These are phyloP conservation scores for Aspergillus sp. DNA, from an alignment of 2,329 filamentous ascomycete genomes.

Conservation along the genomic window DNA sequence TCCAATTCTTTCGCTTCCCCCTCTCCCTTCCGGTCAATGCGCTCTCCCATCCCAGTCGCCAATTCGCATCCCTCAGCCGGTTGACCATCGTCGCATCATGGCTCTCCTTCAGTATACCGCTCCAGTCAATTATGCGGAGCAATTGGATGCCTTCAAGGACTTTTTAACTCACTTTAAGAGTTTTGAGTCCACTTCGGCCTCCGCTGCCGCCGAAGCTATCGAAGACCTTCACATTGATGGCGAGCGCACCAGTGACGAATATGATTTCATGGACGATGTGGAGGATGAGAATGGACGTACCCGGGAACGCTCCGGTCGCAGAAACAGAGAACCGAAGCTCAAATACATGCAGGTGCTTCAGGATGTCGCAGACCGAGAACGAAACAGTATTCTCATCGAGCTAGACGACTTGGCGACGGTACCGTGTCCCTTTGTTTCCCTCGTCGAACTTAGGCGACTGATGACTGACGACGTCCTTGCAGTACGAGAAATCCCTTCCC, in stretches of 20 bases:
- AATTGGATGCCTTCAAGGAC: slow-evolving; percentile 76
- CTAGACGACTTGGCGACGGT: slow-evolving; percentile 81
- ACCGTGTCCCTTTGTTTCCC: slow-evolving; percentile 21
- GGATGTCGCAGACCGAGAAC: slow-evolving; percentile 75
- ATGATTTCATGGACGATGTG: slow-evolving; percentile 87
- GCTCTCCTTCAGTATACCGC: slow-evolving; percentile 77
- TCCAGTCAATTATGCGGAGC: slow-evolving; percentile 81
- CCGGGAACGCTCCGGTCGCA: slow-evolving; percentile 48
- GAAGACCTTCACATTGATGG: slow-evolving; percentile 83
- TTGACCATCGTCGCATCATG: slow-evolving; percentile 55
- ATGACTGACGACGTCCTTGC: neutral
- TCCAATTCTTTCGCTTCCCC: slow-evolving; percentile 2
- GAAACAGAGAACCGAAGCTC: slow-evolving; percentile 59
- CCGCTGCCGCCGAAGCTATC: slow-evolving; percentile 74
- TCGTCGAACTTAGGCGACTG: neutral
- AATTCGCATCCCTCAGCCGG: slow-evolving; percentile 4
- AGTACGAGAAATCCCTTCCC: slow-evolving; percentile 74
- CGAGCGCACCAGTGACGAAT: slow-evolving; percentile 81
- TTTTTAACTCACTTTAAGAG: slow-evolving; percentile 87
- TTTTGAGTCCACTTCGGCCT: slow-evolving; percentile 60
- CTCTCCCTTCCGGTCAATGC: neutral
- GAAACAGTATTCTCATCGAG: slow-evolving; percentile 78
- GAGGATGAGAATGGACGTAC: slow-evolving; percentile 52
- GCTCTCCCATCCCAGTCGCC: slow-evolving; percentile 10
- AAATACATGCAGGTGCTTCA: slow-evolving; percentile 91